Percentiles rank a stretch among this genome's conserved stretches.
Evolutionary conservation across 192 early-diverging fungal genomes (phyloP).

Genomic region (Podila horticola): DNA sequence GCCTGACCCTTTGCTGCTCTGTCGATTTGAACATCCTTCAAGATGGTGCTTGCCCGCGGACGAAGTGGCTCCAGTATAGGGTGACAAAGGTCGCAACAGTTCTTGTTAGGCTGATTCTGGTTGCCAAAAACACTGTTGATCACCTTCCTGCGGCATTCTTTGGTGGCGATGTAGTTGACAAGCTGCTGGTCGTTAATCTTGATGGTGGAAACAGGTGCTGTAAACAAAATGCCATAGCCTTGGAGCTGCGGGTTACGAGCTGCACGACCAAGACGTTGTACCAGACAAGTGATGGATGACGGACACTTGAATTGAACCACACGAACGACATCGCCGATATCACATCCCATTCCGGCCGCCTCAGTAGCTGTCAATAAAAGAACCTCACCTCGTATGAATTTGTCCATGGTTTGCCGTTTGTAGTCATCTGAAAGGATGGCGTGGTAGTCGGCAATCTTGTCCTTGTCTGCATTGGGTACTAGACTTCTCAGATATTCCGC

Average conservation of each 20-base stretch:
- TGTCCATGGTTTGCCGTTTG: not conserved
- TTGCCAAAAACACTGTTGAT: not conserved
- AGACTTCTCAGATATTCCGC: not conserved
- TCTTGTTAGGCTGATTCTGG: not conserved
- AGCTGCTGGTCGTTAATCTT: no score
- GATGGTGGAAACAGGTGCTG: no score
- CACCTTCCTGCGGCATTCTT: not conserved
- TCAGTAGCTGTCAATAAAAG: not conserved
- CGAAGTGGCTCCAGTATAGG: not conserved
- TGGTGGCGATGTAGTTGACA: not conserved
- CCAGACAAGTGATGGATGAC: not conserved
- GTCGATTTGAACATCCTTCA: not conserved
- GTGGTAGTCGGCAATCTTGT: not conserved
- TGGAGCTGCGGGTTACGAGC: conserved; percentile 7
- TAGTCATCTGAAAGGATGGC: not conserved
- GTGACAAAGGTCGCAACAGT: not conserved
- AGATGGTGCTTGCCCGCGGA: not conserved
- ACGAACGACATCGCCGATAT: conserved; percentile 23
- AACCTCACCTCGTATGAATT: not conserved
- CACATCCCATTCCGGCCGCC: conserved; percentile 23
- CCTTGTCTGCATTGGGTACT: no score
- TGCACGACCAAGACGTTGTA: conserved; percentile 16
- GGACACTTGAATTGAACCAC: conserved; percentile 21
- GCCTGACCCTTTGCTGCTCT: not conserved
- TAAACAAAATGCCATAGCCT: conserved; percentile 16